Base-by-base conservation (phyloP, 2,329 filamentous ascomycete genomes). In the Colletotrichum incanum region DNA sequence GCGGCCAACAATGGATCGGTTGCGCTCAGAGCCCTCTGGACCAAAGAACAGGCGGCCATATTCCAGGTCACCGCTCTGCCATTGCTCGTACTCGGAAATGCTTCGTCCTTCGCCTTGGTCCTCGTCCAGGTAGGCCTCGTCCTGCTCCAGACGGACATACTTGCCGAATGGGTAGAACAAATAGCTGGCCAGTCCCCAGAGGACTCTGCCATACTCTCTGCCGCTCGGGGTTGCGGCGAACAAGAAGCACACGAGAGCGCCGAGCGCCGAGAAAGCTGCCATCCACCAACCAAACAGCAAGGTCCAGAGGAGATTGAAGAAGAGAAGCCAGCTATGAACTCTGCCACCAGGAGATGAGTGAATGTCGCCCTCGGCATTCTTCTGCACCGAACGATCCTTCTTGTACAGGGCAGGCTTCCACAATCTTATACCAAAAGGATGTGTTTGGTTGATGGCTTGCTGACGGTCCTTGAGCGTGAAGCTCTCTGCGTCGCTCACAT, bases 401-500 rank as follows among this genome's bases (percentile, higher is more conserved):
- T 99, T 99, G 88, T 99, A 99, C 74, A 99, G 83, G 1, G 96
- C 97, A 54, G 96, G 96, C 82, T 99, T 99, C 96, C 96, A 99
- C 74, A 99, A 94, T 80, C 97, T 92, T 80, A 99, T 98, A 86
- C 96, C 96, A 78, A 99, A 99, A 0, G 96, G 96, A 86, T 99
- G 96, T 0, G 96, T 99, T 81, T 98, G 93, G 84, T 99, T 99
- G 86, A 99, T 99, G 75, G 96, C 96, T 80, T 98, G 92, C 83
- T 99, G 96, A 67, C 96, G 91, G 82, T 99, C 96, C 82, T 97
- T 98, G 77, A 99, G 89, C 0, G 96, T 99, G 81, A 99, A 99
- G 84, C 96, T 98, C 84, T 98, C 96, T 1, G 96, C 93, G 77
- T 98, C 96, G 81, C 96, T 98, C 63, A 95, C 79, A 71, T 93